Percentiles rank a stretch among this genome's conserved stretches.
These are phyloP conservation scores for Coelastrella sp. DNA, from an alignment of 139 green algal species.

Conservation along the genomic window DNA sequence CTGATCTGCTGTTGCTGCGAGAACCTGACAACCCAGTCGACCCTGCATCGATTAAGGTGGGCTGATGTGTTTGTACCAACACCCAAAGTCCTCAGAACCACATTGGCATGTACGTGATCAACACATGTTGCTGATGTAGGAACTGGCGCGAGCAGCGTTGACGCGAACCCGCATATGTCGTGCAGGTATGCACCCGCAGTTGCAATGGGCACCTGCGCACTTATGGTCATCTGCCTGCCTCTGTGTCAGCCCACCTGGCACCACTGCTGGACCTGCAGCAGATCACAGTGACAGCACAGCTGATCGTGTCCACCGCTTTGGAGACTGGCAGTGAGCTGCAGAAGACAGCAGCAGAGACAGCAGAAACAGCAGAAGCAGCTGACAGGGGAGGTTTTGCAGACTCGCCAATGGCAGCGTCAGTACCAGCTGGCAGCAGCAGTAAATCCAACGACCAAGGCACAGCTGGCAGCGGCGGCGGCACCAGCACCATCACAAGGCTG, in stretches of 20 bases:
- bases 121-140: background rate
- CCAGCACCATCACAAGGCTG: background rate
- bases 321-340: background rate
- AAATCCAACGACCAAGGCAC: background rate
- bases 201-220: background rate
- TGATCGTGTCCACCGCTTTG: background rate
- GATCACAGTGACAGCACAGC: background rate
- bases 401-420: too few relatives aligned
- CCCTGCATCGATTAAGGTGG: slow-evolving; percentile 55
- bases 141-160: background rate
- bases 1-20: slow-evolving; percentile 12
- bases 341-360: background rate
- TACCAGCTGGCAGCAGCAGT: background rate
- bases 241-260: slow-evolving; percentile 56
- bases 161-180: background rate
- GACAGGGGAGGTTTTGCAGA: background rate
- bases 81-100: background rate
- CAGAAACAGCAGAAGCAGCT: background rate
- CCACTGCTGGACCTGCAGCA: slow-evolving; percentile 49
- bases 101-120: background rate
- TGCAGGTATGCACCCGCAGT: slow-evolving; percentile 22
- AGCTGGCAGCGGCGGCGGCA: background rate
- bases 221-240: slow-evolving; percentile 64
- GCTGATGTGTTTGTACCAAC: background rate
- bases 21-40: slow-evolving; percentile 50